These are phyloP conservation scores for Penium margaritaceum DNA, from an alignment of 139 green algal species.

Conservation along the genomic window DNA sequence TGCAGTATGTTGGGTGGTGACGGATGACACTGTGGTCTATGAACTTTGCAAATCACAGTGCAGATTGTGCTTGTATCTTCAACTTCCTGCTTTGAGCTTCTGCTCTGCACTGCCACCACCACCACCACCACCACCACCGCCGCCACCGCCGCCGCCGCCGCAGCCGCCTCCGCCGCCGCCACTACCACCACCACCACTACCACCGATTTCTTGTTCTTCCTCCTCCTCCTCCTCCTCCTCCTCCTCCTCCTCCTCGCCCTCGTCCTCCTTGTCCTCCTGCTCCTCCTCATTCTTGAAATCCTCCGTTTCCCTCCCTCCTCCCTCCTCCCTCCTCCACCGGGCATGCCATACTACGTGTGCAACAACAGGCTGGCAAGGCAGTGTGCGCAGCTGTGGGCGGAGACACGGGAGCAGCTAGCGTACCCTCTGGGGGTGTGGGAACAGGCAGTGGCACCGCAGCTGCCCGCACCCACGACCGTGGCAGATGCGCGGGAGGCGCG, in stretches of 20 bases:
- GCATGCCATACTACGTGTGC: no score
- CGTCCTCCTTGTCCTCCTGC: not conserved
- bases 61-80: no score
- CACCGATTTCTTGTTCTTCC: not conserved
- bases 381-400: constrained; percentile 71
- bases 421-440: constrained; percentile 68
- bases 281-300: not conserved
- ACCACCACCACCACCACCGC: no score
- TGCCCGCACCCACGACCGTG: not conserved
- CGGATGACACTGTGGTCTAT: no score
- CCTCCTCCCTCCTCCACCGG: not conserved
- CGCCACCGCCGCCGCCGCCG: no score
- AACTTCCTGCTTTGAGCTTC: no score
- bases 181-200: not conserved
- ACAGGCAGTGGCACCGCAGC: constrained; percentile 36
- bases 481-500: not conserved
- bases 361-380: constrained; percentile 49
- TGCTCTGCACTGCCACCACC: no score
- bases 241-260: not conserved
- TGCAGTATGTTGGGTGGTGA: no score
- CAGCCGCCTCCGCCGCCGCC: not conserved
- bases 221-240: not conserved
- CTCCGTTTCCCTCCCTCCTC: no score
- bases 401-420: constrained; percentile 77
- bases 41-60: no score